Evolutionary conservation across 176 grass and related monocot species (phyloP).

Genomic region (Hyparrhenia diplandra): DNA sequence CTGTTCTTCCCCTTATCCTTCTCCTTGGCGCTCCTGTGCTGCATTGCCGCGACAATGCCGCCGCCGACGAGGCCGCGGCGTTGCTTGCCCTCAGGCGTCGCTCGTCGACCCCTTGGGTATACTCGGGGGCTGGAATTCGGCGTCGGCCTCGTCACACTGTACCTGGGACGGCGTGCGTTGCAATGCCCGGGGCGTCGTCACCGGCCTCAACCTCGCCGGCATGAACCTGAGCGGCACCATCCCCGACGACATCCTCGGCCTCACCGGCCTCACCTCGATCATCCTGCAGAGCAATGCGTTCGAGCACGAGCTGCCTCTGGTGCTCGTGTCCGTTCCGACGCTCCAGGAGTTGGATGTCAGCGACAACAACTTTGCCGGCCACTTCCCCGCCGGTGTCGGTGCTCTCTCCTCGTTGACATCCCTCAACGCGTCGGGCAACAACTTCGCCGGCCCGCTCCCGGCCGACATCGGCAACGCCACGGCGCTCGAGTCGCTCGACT

Average conservation of each 20-base stretch:
- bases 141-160: conserved; percentile 35
- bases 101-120: conserved; percentile 56
- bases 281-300: conserved; percentile 72
- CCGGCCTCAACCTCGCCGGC: conserved; percentile 66
- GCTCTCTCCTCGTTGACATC: conserved; percentile 28
- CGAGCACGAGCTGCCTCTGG: conserved; percentile 38
- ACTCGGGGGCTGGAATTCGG: conserved; percentile 52
- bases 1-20: conserved; percentile 49
- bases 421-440: conserved; percentile 92
- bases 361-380: conserved; percentile 81
- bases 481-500: conserved; percentile 63
- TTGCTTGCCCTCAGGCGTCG: conserved; percentile 62
- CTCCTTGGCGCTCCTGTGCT: conserved; percentile 40
- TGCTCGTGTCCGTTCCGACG: conserved; percentile 44
- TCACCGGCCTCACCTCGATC: conserved; percentile 60
- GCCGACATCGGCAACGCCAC: conserved; percentile 56
- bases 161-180: conserved; percentile 74
- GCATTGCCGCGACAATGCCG: conserved; percentile 38
- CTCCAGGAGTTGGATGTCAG: conserved; percentile 70
- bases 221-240: conserved; percentile 74
- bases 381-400: conserved; percentile 66
- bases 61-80: conserved; percentile 36
- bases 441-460: conserved; percentile 78
- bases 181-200: conserved; percentile 53
- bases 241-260: conserved; percentile 49